A percentile compares a stretch with the other conserved stretches of the same genome.
These are phyloP conservation scores for Lachnum nothofagi DNA, from an alignment of 2,329 filamentous ascomycete genomes.

Conservation along the genomic window DNA sequence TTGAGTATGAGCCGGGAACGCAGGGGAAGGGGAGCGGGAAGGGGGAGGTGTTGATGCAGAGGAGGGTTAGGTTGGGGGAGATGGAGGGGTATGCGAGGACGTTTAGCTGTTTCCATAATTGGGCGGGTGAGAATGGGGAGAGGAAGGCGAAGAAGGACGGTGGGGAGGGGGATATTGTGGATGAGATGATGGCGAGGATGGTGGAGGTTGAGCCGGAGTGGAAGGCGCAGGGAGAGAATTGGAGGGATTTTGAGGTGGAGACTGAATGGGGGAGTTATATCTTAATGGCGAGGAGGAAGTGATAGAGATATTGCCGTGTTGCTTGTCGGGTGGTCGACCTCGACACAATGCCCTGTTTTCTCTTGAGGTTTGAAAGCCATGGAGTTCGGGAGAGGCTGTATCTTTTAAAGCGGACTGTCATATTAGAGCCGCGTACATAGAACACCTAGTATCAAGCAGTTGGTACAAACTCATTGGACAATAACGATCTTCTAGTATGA, in stretches of 20 bases:
- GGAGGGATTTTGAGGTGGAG: slow-evolving; percentile 50
- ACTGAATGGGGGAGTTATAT: slow-evolving; percentile 59
- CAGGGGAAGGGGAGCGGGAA: slow-evolving; percentile 36
- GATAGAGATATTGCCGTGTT: slow-evolving; percentile 3
- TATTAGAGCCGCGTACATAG: too few relatives aligned
- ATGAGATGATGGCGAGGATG: slow-evolving; percentile 57
- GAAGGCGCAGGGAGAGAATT: slow-evolving; percentile 43
- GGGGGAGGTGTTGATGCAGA: slow-evolving; percentile 47
- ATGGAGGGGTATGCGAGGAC: slow-evolving; percentile 58
- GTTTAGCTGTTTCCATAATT: slow-evolving; percentile 54
- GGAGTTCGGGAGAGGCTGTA: too few relatives aligned
- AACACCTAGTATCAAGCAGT: too few relatives aligned
- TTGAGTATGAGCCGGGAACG: slow-evolving; percentile 53
- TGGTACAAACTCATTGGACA: too few relatives aligned
- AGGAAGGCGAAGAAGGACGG: slow-evolving; percentile 46
- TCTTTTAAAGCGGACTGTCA: too few relatives aligned
- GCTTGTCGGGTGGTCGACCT: too few relatives aligned
- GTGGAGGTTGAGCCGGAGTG: slow-evolving; percentile 48
- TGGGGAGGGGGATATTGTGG: slow-evolving; percentile 56
- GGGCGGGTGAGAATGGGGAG: slow-evolving; percentile 52
- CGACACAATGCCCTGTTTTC: too few relatives aligned
- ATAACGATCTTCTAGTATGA: too few relatives aligned
- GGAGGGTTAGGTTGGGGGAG: slow-evolving; percentile 50
- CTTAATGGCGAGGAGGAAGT: slow-evolving; percentile 48
- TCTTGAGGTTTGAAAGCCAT: too few relatives aligned